A percentile compares a stretch with the other conserved stretches of the same genome.
Conservation (phyloP, 2,329 filamentous ascomycete genomes). For the Emmonsia crescens region DNA sequence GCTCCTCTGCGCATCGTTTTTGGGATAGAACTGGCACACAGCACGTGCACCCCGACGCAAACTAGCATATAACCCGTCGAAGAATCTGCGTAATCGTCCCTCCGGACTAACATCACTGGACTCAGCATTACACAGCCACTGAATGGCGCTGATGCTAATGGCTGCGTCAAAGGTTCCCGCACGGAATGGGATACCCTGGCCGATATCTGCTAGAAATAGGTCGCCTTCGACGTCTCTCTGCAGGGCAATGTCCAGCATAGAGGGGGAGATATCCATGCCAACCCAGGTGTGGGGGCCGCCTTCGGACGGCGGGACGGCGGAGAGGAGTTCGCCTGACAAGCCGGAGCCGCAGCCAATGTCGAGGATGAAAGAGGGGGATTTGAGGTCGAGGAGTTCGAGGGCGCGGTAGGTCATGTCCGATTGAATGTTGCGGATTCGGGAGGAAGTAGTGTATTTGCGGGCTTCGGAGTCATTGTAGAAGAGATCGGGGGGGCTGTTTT, state of each 20-base stretch:
- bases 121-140: constrained; percentile 97
- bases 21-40: constrained; percentile 96
- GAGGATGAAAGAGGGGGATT: constrained; percentile 73
- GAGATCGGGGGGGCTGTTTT: constrained; percentile 75
- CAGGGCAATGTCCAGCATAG: constrained; percentile 93
- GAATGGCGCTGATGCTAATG: constrained; percentile 89
- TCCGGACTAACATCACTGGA: constrained; percentile 71
- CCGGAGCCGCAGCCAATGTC: constrained; percentile 96
- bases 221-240: constrained; percentile 90
- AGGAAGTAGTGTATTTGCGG: constrained; percentile 93
- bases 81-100: constrained; percentile 72
- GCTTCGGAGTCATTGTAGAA: constrained; percentile 96
- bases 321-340: constrained; percentile 86
- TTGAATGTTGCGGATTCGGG: constrained; percentile 91
- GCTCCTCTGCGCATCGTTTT: constrained; percentile 79
- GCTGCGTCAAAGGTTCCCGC: constrained; percentile 89
- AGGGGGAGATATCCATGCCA: constrained; percentile 89
- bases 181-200: constrained; percentile 88
- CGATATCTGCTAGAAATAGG: constrained; percentile 86
- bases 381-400: constrained; percentile 77
- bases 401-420: constrained; percentile 88
- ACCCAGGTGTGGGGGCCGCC: constrained; percentile 88
- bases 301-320: constrained; percentile 54
- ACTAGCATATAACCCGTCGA: constrained; percentile 80
- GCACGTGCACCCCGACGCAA: constrained; percentile 75